Evolutionary conservation across 2,329 filamentous ascomycete genomes (phyloP).

Genomic region (Biscogniauxia sp.): DNA sequence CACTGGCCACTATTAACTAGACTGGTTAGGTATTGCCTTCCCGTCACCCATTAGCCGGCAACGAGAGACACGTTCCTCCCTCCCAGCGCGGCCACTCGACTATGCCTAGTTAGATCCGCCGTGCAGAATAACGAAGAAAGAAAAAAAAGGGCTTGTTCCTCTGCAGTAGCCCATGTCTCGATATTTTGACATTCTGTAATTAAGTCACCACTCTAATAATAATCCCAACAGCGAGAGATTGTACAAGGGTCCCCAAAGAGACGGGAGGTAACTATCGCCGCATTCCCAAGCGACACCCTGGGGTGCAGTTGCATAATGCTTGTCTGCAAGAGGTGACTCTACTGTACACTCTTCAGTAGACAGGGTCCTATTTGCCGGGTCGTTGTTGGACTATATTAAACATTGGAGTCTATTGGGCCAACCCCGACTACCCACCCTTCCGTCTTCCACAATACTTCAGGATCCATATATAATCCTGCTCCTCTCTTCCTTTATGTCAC

Average conservation of each 20-base stretch:
- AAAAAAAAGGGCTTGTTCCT: constrained; percentile 1
- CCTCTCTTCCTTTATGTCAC: constrained; percentile 14
- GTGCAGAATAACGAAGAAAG: constrained; percentile 7
- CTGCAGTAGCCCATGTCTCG: constrained; percentile 18
- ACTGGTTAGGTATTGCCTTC: constrained; percentile 17
- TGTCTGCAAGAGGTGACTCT: constrained; percentile 20
- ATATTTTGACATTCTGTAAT: constrained; percentile 11
- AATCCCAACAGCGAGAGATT: constrained; percentile 12
- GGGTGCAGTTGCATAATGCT: constrained; percentile 22
- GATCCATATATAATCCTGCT: constrained; percentile 22
- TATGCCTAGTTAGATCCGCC: constrained; percentile 9
- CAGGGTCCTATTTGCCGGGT: constrained; percentile 23
- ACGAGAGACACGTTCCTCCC: constrained; percentile 10
- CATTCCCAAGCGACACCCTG: constrained; percentile 21
- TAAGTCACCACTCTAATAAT: constrained; percentile 12
- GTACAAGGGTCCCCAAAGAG: constrained; percentile 18
- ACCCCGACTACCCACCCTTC: constrained; percentile 13
- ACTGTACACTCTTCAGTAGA: constrained; percentile 20
- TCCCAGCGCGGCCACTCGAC: constrained; percentile 13
- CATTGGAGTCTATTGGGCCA: constrained; percentile 14
- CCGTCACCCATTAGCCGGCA: constrained; percentile 12
- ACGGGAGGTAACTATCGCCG: constrained; percentile 14
- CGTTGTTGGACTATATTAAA: constrained; percentile 31
- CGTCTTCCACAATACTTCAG: constrained; percentile 15
- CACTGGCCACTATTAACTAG: background rate